Evolutionary conservation across 2,329 filamentous ascomycete species (phyloP).

Genomic region (Rosellinia necatrix): DNA sequence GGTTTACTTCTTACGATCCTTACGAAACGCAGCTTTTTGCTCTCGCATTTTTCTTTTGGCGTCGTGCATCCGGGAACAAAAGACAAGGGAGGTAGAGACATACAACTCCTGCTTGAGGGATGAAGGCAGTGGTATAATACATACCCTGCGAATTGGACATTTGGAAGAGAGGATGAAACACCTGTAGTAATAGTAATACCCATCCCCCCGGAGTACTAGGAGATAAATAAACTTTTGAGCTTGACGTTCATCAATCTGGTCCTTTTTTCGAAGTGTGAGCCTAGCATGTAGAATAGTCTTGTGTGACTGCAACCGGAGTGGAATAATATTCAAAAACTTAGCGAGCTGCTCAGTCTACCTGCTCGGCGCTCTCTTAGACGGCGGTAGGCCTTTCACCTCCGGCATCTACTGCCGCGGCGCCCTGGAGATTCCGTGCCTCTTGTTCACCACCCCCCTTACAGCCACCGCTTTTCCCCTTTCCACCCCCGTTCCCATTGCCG

Average conservation of each 20-base stretch:
- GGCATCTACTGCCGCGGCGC: too few species aligned
- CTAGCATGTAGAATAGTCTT: too few species aligned
- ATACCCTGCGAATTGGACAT: conserved; percentile 15
- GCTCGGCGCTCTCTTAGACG: too few species aligned
- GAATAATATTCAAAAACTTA: too few species aligned
- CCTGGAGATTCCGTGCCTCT: too few species aligned
- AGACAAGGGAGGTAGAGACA: background rate
- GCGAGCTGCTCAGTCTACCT: too few species aligned
- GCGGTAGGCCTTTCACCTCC: too few species aligned
- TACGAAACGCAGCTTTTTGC: conserved; percentile 49
- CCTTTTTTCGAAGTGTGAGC: background rate
- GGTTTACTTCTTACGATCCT: conserved; percentile 60
- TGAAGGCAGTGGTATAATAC: background rate
- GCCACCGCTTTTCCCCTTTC: too few species aligned
- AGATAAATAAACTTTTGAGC: conserved; percentile 30
- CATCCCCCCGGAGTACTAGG: conserved; percentile 22
- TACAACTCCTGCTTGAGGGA: background rate
- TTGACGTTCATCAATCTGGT: conserved; percentile 25
- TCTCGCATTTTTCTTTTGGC: conserved; percentile 33
- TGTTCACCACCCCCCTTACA: too few species aligned
- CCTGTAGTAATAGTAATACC: conserved; percentile 42
- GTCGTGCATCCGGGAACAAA: conserved; percentile 12
- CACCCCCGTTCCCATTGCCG: background rate
- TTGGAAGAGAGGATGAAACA: conserved; percentile 21
- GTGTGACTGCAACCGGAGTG: too few species aligned